Conservation (phyloP, 208 protist species). For the Tritrichomonas foetus region DNA sequence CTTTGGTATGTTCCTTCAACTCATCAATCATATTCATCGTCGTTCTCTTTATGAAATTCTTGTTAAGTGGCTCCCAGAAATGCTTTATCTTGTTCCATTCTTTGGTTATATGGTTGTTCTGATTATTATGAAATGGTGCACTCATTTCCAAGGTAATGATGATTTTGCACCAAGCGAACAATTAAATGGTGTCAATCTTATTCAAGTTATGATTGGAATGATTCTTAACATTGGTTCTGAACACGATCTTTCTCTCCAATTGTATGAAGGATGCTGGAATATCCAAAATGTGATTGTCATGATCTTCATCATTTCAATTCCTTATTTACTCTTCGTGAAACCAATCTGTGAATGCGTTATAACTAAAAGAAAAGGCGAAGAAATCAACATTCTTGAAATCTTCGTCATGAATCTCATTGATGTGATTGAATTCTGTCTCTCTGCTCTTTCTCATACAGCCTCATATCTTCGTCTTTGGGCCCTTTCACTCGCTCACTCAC, state of each 20-base stretch:
- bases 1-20: conserved; percentile 78
- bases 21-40: conserved; percentile 70
- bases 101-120: conserved; percentile 85
- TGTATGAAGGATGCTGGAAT: neutral
- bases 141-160: conserved; percentile 56
- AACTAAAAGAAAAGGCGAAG: neutral
- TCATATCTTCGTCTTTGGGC: conserved; percentile 99
- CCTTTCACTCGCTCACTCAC: conserved; percentile 95
- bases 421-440: conserved; percentile 98
- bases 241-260: neutral
- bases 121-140: conserved; percentile 94
- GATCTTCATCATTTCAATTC: conserved; percentile 40
- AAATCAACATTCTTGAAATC: conserved; percentile 75
- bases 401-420: conserved; percentile 94
- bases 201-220: conserved; percentile 21
- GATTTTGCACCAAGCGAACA: neutral
- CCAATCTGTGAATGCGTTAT: neutral
- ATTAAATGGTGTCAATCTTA: neutral
- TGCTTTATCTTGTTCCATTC: conserved; percentile 79
- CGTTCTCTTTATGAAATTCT: neutral
- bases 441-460: conserved; percentile 97
- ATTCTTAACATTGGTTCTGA: neutral
- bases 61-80: conserved; percentile 81
- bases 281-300: conserved; percentile 12
- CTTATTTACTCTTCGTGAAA: conserved; percentile 27